phyloP scores from a whole-genome alignment of 2,329 filamentous ascomycete genomes.

The Beauveria asiatica region DNA sequence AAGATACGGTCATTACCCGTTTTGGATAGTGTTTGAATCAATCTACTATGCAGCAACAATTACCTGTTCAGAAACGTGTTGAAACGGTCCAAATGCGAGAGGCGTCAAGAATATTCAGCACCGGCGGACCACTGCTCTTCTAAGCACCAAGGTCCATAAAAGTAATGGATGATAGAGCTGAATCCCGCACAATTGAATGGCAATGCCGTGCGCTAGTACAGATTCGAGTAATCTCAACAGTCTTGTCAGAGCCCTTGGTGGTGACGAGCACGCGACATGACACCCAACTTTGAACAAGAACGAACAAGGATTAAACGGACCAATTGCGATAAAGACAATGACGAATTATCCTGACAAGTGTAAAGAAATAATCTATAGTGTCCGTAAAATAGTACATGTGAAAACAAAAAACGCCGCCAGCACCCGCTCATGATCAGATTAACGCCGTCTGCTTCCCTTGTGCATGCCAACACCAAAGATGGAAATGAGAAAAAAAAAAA shows the following conservation, averaged over 20 bases:
- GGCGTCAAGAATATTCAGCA: not conserved
- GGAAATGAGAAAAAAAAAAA: not conserved
- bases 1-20: not conserved
- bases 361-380: not conserved
- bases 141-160: not conserved
- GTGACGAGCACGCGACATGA: too few relatives aligned
- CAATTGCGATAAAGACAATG: not conserved
- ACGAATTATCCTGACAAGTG: not conserved
- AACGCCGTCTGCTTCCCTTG: not conserved
- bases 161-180: too few relatives aligned
- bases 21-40: not conserved
- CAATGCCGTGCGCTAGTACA: not conserved
- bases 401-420: constrained; percentile 3
- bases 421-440: constrained; percentile 1
- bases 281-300: too few relatives aligned
- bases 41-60: not conserved
- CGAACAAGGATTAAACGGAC: not conserved
- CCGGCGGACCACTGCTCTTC: not conserved
- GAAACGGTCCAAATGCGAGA: not conserved
- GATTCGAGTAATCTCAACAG: too few relatives aligned
- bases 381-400: not conserved
- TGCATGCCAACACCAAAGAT: not conserved
- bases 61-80: not conserved
- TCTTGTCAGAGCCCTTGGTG: too few relatives aligned
- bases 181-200: not conserved